Evolutionary conservation across 345 rosid species (phyloP).

Genomic region (Passiflora organensis): DNA sequence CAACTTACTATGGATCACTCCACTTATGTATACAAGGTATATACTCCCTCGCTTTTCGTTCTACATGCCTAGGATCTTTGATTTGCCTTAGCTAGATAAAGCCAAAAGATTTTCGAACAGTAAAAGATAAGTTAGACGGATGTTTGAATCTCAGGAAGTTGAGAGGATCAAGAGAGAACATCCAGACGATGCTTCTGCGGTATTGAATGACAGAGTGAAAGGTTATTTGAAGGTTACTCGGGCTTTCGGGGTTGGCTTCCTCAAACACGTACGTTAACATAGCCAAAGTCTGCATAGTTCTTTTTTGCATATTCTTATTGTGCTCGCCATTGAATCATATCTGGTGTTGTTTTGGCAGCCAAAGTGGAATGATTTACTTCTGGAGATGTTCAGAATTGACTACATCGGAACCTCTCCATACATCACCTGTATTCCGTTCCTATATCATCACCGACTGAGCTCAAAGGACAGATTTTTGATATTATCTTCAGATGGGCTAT

Average conservation of each 20-base stretch:
- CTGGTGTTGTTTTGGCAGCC: conserved; percentile 14
- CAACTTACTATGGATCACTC: conserved; percentile 88
- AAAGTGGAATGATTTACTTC: conserved; percentile 28
- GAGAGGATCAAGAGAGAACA: conserved; percentile 75
- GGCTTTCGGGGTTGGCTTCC: conserved; percentile 94
- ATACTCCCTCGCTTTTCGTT: neutral
- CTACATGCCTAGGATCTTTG: too few species aligned
- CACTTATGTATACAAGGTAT: conserved; percentile 64
- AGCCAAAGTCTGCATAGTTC: too few species aligned
- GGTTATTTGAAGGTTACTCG: conserved; percentile 93
- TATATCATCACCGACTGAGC: conserved; percentile 21
- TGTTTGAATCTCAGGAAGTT: conserved; percentile 54
- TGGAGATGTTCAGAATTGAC: conserved; percentile 26
- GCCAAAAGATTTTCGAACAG: too few species aligned
- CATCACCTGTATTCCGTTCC: conserved; percentile 20
- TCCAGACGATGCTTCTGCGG: conserved; percentile 63
- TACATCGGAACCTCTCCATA: conserved; percentile 28
- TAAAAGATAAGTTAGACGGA: neutral
- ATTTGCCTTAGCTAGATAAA: too few species aligned
- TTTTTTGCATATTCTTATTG: too few species aligned
- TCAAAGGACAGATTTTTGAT: conserved; percentile 25
- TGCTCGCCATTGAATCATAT: neutral
- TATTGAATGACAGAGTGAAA: conserved; percentile 80
- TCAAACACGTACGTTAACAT: conserved; percentile 95
- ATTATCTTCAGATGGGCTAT: conserved; percentile 29